Conservation (phyloP, 495 filamentous ascomycete species). For the Cercophora sp. region DNA sequence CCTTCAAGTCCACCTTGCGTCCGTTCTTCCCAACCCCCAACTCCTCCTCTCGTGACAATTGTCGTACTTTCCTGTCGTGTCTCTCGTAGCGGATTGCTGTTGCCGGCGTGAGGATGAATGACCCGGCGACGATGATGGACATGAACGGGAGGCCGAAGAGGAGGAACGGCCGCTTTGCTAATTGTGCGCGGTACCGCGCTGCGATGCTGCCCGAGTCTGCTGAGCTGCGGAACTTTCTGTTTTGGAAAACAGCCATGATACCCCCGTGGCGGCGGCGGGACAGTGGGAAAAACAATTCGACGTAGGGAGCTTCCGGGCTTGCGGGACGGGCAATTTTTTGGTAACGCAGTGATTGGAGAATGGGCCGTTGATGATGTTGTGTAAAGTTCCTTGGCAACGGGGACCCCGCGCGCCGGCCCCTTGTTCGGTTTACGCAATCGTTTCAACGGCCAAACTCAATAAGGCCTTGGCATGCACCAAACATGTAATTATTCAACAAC, state of each 20-base stretch:
- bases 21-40: constrained; percentile 70
- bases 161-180: constrained; percentile 77
- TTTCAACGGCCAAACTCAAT: no score
- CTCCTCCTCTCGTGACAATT: constrained; percentile 77
- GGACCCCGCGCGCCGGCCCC: no score
- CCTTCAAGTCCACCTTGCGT: constrained; percentile 70
- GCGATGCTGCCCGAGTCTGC: constrained; percentile 62
- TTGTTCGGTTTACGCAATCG: no score
- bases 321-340: no score
- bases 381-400: no score
- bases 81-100: constrained; percentile 90
- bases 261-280: background rate
- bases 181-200: constrained; percentile 64
- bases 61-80: constrained; percentile 80
- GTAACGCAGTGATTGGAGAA: no score
- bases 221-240: constrained; percentile 65
- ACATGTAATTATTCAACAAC: no score
- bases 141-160: constrained; percentile 97
- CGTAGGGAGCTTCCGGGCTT: no score
- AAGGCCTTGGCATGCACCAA: no score
- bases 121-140: constrained; percentile 84
- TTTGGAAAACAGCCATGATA: constrained; percentile 68
- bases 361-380: no score
- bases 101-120: constrained; percentile 90
- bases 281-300: background rate